Evolutionary conservation across 441 rosid genomes (phyloP).

Genomic region (Populus hybrid): DNA sequence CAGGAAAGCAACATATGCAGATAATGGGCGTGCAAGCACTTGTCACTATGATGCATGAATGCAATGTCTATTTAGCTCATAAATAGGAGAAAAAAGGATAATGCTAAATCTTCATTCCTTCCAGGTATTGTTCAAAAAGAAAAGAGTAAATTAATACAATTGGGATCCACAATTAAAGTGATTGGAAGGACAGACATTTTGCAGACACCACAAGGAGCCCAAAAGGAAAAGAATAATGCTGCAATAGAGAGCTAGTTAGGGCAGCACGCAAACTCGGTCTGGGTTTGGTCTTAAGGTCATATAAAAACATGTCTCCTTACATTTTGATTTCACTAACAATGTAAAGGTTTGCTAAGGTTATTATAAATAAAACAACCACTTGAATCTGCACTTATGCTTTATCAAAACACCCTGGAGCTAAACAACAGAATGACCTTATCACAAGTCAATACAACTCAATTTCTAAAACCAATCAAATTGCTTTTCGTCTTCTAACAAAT

Average conservation of each 20-base stretch:
- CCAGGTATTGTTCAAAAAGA: neutral
- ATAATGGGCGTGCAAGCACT: neutral
- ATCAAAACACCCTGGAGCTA: neutral
- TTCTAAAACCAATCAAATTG: neutral
- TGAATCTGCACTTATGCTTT: neutral
- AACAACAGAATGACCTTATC: neutral
- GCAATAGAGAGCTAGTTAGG: neutral
- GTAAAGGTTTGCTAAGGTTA: neutral
- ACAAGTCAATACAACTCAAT: neutral
- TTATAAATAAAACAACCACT: neutral
- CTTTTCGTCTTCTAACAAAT: neutral
- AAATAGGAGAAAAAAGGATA: neutral
- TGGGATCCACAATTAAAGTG: neutral
- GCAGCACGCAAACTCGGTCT: neutral
- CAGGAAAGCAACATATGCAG: neutral
- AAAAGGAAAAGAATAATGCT: neutral
- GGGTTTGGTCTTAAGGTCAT: neutral
- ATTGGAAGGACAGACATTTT: neutral
- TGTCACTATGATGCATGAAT: neutral
- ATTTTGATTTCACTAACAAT: neutral
- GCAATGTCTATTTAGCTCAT: neutral
- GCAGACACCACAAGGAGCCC: neutral
- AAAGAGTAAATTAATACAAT: neutral
- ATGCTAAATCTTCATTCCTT: neutral
- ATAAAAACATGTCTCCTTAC: neutral